A percentile compares a stretch with the other conserved stretches of the same genome.
Evolutionary conservation across 1,139 yeast genomes (phyloP).

Genomic region (Taphrina pruni): DNA sequence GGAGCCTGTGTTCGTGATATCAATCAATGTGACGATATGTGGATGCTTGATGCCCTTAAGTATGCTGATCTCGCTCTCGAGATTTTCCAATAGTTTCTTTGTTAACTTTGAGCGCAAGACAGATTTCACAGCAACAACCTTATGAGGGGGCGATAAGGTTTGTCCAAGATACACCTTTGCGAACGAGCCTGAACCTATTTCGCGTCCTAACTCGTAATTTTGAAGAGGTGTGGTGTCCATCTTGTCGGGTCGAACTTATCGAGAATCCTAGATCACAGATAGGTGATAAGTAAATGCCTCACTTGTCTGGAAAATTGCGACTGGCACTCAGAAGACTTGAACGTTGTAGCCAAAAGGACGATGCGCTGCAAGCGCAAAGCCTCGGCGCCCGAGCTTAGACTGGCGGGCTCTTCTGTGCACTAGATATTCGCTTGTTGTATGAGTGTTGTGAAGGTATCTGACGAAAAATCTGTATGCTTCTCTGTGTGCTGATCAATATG

Average conservation of each 20-base stretch:
- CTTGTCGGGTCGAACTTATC: too few relatives aligned
- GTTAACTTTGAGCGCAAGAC: conserved; percentile 83
- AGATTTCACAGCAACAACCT: conserved; percentile 83
- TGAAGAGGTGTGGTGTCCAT: conserved; percentile 51
- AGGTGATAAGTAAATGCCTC: too few relatives aligned
- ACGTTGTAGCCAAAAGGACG: not conserved
- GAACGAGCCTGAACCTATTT: conserved; percentile 93
- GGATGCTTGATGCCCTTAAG: conserved; percentile 87
- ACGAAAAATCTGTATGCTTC: too few relatives aligned
- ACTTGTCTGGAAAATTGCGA: too few relatives aligned
- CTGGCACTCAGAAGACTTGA: too few relatives aligned
- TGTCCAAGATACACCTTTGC: conserved; percentile 88
- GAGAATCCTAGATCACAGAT: too few relatives aligned
- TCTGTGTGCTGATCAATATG: not conserved
- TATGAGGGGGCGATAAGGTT: conserved; percentile 54
- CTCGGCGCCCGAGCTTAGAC: not conserved
- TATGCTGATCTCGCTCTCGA: conserved; percentile 88
- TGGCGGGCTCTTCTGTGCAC: too few relatives aligned
- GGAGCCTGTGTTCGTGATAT: conserved; percentile 58
- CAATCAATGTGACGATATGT: conserved; percentile 84
- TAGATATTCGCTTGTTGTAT: too few relatives aligned
- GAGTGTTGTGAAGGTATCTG: too few relatives aligned
- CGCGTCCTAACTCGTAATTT: conserved; percentile 64
- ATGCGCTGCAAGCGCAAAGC: conserved; percentile 7
- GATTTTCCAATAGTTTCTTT: conserved; percentile 82